A percentile compares a stretch with the other conserved stretches of the same genome.
Evolutionary conservation across 177 flowering plant genomes (phyloP).

Genomic region (Vitis hybrid): DNA sequence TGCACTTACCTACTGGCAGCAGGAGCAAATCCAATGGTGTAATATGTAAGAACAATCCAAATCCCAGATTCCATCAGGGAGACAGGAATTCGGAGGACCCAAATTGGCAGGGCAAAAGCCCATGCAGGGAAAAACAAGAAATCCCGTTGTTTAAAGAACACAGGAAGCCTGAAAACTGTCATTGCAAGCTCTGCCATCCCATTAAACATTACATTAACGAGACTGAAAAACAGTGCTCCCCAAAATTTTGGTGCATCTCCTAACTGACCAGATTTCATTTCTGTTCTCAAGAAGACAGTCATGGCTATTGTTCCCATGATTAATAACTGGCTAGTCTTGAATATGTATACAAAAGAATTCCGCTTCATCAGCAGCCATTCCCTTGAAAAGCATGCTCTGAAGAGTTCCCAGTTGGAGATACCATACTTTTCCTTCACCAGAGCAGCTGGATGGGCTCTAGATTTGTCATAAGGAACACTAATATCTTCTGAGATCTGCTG

Average conservation of each 20-base stretch:
- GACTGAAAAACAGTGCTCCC: slow-evolving; percentile 65
- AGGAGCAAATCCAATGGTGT: slow-evolving; percentile 65
- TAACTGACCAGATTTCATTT: slow-evolving; percentile 46
- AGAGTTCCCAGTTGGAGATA: slow-evolving; percentile 55
- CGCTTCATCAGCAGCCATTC: slow-evolving; percentile 67
- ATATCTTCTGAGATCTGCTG: slow-evolving; percentile 36
- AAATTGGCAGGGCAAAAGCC: slow-evolving; percentile 65
- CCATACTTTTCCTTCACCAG: slow-evolving; percentile 55
- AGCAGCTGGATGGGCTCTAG: slow-evolving; percentile 60
- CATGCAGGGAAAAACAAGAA: slow-evolving; percentile 59
- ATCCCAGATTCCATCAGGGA: slow-evolving; percentile 57
- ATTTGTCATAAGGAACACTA: slow-evolving; percentile 49
- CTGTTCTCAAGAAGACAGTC: slow-evolving; percentile 62
- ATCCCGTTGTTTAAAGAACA: slow-evolving; percentile 67
- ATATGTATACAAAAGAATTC: slow-evolving; percentile 54
- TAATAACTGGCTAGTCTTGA: slow-evolving; percentile 61
- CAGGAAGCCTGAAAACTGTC: slow-evolving; percentile 58
- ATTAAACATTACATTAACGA: slow-evolving; percentile 66
- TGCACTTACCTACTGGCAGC: slow-evolving; percentile 35
- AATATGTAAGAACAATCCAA: slow-evolving; percentile 65
- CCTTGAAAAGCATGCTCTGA: slow-evolving; percentile 61
- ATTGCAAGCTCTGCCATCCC: slow-evolving; percentile 63
- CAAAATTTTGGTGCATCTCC: slow-evolving; percentile 48
- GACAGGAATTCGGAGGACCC: slow-evolving; percentile 53
- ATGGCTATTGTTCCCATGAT: slow-evolving; percentile 48